phyloP scores from a whole-genome alignment of 2,329 filamentous ascomycete genomes.

The Ophiostoma triangulosporum region DNA sequence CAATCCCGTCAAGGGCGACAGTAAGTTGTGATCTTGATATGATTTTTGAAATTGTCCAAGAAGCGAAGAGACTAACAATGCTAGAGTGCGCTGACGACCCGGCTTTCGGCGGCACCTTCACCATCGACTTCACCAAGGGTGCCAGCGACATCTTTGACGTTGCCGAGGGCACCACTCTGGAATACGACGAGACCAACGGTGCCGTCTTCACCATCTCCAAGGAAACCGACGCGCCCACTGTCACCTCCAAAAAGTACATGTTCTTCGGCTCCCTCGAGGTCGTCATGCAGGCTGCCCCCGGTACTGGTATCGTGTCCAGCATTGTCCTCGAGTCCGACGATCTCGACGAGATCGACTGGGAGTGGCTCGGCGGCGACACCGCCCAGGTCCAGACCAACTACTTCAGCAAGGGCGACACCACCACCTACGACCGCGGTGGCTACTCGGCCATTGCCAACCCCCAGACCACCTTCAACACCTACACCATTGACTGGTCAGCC shows the following conservation, averaged over 20 bases:
- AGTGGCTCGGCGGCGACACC: conserved; percentile 72
- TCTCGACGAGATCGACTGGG: conserved; percentile 93
- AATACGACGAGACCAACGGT: conserved; percentile 32
- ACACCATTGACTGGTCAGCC: conserved; percentile 54
- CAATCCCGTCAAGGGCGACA: conserved; percentile 37
- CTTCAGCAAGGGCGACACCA: conserved; percentile 60
- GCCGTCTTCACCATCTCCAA: conserved; percentile 54
- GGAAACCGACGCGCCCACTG: conserved; percentile 54
- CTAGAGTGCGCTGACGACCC: conserved; percentile 58
- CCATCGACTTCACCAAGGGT: conserved; percentile 67
- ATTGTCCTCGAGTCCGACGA: conserved; percentile 81
- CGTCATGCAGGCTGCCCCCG: conserved; percentile 63
- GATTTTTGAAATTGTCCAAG: neutral
- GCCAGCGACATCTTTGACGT: conserved; percentile 40
- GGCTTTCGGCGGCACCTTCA: conserved; percentile 51
- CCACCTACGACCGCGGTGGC: conserved; percentile 55
- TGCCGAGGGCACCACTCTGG: conserved; percentile 33
- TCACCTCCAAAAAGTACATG: conserved; percentile 73
- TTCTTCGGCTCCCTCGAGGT: conserved; percentile 89
- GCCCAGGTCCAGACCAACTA: conserved; percentile 77
- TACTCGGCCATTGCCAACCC: conserved; percentile 45
- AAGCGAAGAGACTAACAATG: neutral
- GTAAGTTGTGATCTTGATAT: conserved; percentile 11
- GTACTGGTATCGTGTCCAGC: conserved; percentile 77
- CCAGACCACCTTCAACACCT: conserved; percentile 44